Evolutionary conservation across 345 rosid species (phyloP).

Genomic region (Arabidopsis suecica): DNA sequence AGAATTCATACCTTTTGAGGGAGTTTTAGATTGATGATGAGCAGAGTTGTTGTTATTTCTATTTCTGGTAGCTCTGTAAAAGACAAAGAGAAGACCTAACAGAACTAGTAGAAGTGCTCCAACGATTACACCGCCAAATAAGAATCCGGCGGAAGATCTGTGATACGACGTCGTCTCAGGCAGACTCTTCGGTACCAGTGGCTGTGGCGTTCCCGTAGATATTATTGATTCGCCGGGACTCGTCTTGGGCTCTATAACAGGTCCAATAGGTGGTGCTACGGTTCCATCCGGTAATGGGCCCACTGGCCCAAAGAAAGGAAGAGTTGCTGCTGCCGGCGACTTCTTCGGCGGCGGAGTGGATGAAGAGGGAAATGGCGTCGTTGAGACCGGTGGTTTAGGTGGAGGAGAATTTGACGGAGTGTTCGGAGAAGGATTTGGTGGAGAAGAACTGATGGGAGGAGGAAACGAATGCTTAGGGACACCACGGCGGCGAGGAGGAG

Average conservation of each 20-base stretch:
- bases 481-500: conserved; percentile 42
- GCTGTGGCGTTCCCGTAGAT: conserved; percentile 36
- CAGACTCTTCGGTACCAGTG: conserved; percentile 42
- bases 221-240: conserved; percentile 16
- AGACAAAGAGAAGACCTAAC: conserved; percentile 43
- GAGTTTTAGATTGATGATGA: conserved; percentile 24
- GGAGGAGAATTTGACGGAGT: conserved; percentile 33
- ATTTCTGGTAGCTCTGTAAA: conserved; percentile 46
- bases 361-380: conserved; percentile 33
- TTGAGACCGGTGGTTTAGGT: conserved; percentile 26
- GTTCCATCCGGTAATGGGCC: conserved; percentile 34
- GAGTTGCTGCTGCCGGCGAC: conserved; percentile 37
- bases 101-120: conserved; percentile 43
- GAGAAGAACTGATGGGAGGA: conserved; percentile 35
- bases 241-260: conserved; percentile 34
- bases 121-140: conserved; percentile 38
- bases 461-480: conserved; percentile 27
- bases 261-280: conserved; percentile 20
- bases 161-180: conserved; percentile 43
- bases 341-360: conserved; percentile 35
- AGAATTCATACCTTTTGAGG: conserved; percentile 28
- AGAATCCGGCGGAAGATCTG: conserved; percentile 39
- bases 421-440: conserved; percentile 37
- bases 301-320: conserved; percentile 42
- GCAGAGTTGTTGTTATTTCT: conserved; percentile 29